Evolutionary conservation across 108 stramenopile genomes (phyloP).

Genomic region (Parietichytrium sp.): DNA sequence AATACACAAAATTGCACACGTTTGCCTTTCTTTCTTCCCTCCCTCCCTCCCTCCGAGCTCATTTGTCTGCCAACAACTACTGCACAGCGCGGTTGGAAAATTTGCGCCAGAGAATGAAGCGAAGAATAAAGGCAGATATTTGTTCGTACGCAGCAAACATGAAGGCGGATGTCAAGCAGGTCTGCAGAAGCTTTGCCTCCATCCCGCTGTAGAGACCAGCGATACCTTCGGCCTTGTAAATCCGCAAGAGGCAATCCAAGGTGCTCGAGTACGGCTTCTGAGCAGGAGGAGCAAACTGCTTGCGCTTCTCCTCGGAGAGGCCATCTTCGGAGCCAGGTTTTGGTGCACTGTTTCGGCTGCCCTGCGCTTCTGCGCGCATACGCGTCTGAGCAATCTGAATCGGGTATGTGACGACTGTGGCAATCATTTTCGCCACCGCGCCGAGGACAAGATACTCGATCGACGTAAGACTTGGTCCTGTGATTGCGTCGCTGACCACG

Average conservation of each 20-base stretch:
- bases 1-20: too few relatives aligned
- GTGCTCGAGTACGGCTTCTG: not conserved
- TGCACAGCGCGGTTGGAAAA: too few relatives aligned
- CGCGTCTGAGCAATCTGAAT: conserved; percentile 63
- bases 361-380: conserved; percentile 48
- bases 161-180: conserved; percentile 56
- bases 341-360: not conserved
- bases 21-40: too few relatives aligned
- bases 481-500: conserved; percentile 31
- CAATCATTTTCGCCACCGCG: conserved; percentile 60
- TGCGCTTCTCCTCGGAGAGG: not conserved
- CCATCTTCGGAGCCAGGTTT: not conserved
- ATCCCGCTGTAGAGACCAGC: conserved; percentile 61
- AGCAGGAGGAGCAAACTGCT: not conserved
- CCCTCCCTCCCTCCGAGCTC: too few relatives aligned
- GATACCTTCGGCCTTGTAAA: conserved; percentile 52
- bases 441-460: conserved; percentile 62
- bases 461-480: not conserved
- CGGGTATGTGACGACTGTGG: conserved; percentile 65
- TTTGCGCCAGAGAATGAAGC: conserved; percentile 28
- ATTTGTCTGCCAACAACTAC: too few relatives aligned
- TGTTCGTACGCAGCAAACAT: conserved; percentile 66
- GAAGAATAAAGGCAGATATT: conserved; percentile 46
- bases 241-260: conserved; percentile 17
- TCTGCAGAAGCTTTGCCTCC: conserved; percentile 66